Base-by-base conservation (phyloP, 768 basidiomycete genomes). In the Neoboletus brunneissimus region DNA sequence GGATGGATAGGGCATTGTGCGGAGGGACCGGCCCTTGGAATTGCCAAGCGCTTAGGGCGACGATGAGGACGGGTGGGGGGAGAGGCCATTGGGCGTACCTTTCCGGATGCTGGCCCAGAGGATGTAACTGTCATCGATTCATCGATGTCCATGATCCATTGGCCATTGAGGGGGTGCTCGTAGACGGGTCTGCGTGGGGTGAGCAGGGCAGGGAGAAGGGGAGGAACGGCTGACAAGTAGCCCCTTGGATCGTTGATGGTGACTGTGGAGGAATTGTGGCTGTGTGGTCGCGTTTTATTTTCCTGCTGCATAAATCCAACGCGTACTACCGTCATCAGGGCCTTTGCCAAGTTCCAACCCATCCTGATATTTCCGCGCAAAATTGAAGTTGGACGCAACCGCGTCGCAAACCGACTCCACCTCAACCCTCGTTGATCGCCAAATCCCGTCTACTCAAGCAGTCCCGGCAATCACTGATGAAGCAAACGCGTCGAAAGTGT, bases 51-150 rank as follows among this genome's bases (percentile, higher is more conserved):
- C 90, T 92, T 63, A 13, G 55, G 25, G 10, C 22, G 15, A 53
- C 49, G 63, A 60, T 63, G 55, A 66, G 60, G 4, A 37, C 10
- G 48, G 42, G 31, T 38, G 23, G 25, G 37, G n/a, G 18, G n/a
- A 0, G 18, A 25, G 45, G 20, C 22, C 0, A 46, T 56, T 11
- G 5, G 22, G 57, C 76, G 57, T 56, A 91, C 91, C 91, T 80
- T 94, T 94, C 92, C 92, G 94, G 51, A 94, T 94, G 11, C 91
- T 89, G 1, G 93, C 94, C 91, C 92, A 94, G 18, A 93, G 77
- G 55, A 94, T 87, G 69, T 91, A 94, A 3, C 92, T 92, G 68
- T n/a, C n/a, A n/a, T n/a, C n/a, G n/a, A n/a, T n/a, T 93, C 91
- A 69, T 94, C 92, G 67, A 91, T 88, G 75, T 94, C 92, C 92